Evolutionary conservation across 1,284 basidiomycete species (phyloP).

Genomic region (Mycena sp.): DNA sequence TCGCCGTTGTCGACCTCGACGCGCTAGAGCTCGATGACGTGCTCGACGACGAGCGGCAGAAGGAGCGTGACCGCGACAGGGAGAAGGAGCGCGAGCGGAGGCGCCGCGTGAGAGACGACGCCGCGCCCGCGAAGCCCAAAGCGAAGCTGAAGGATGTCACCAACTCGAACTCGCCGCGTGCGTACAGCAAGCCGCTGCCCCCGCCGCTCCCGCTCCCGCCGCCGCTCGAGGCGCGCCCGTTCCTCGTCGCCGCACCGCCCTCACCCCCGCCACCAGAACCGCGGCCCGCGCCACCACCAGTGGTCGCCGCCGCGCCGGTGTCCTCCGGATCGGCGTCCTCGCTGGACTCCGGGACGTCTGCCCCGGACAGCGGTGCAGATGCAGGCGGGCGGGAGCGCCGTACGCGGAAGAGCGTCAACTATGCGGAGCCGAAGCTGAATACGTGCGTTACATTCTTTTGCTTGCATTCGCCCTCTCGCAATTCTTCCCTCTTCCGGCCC

Average conservation of each 20-base stretch:
- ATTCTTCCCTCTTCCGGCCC: too few relatives aligned
- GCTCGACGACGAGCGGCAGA: conserved; percentile 37
- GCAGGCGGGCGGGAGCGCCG: conserved; percentile 70
- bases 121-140: conserved; percentile 49
- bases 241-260: conserved; percentile 48
- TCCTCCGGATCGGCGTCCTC: conserved; percentile 60
- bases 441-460: conserved; percentile 52
- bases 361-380: conserved; percentile 41
- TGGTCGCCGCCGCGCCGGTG: conserved; percentile 48
- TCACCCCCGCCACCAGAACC: conserved; percentile 50
- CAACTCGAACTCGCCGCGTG: conserved; percentile 50
- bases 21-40: conserved; percentile 43
- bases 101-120: conserved; percentile 30
- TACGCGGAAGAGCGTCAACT: conserved; percentile 84
- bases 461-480: too few relatives aligned
- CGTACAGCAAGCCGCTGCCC: conserved; percentile 27
- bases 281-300: conserved; percentile 44
- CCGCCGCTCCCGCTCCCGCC: conserved; percentile 44
- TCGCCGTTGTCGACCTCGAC: conserved; percentile 44
- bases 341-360: conserved; percentile 41
- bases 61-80: conserved; percentile 19
- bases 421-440: conserved; percentile 89
- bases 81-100: conserved; percentile 4
- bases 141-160: conserved; percentile 72
- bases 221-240: conserved; percentile 36